Conservation (phyloP, 2,329 filamentous ascomycete genomes). For the Fusarium tupiense region DNA sequence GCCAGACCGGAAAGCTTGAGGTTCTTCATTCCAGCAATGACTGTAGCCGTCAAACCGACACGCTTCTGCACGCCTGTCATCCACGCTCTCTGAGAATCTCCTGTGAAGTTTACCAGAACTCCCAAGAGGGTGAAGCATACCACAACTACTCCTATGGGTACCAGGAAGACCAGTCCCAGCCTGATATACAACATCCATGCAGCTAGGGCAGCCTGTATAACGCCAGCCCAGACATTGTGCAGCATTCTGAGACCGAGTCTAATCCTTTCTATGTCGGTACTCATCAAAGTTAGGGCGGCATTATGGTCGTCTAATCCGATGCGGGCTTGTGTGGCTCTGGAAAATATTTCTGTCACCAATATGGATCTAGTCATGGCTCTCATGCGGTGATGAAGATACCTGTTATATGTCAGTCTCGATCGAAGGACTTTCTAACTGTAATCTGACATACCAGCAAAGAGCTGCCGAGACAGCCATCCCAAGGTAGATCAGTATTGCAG, state of each 20-base stretch:
- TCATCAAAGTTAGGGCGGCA: neutral
- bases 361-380: neutral
- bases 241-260: neutral
- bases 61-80: conserved; percentile 49
- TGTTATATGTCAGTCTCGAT: neutral
- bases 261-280: neutral
- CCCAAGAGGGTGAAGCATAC: conserved; percentile 15
- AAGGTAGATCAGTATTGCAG: neutral
- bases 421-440: neutral
- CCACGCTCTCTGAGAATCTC: conserved; percentile 46
- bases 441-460: neutral
- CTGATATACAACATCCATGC: neutral
- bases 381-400: neutral
- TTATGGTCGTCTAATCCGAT: neutral
- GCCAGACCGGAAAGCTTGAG: conserved; percentile 47
- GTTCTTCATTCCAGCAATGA: conserved; percentile 46
- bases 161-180: neutral
- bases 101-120: conserved; percentile 24
- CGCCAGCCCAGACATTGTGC: neutral
- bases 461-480: neutral
- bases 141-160: neutral
- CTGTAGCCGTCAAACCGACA: conserved; percentile 45
- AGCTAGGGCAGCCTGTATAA: neutral
- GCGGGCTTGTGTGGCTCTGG: neutral
- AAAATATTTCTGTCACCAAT: neutral